phyloP scores from a whole-genome alignment of 768 basidiomycete genomes.

The Xerocomus spinulosus region DNA sequence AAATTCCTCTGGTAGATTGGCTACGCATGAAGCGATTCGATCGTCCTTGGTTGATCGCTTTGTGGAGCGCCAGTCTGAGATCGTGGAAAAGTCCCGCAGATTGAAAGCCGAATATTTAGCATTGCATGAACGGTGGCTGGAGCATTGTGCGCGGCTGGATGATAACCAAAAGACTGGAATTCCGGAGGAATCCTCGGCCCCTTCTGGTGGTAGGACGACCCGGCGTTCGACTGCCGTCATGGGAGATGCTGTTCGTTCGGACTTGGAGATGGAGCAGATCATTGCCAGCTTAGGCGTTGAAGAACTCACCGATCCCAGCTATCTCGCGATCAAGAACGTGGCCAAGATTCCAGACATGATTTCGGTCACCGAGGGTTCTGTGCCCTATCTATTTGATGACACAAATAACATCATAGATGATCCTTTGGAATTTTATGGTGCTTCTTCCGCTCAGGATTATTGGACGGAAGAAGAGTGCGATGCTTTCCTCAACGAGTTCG shows the following conservation, averaged over 20 bases:
- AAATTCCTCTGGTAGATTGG: slow-evolving; percentile 33
- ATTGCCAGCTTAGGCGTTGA: slow-evolving; percentile 91
- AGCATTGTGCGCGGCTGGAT: slow-evolving; percentile 67
- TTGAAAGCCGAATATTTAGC: slow-evolving; percentile 63
- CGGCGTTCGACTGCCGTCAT: slow-evolving; percentile 65
- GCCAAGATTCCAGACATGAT: slow-evolving; percentile 92
- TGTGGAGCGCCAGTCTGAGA: slow-evolving; percentile 43
- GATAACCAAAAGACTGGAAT: slow-evolving; percentile 35
- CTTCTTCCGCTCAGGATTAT: slow-evolving; percentile 67
- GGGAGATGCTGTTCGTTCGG: slow-evolving; percentile 89
- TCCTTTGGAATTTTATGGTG: slow-evolving; percentile 72
- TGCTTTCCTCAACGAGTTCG: slow-evolving; percentile 76
- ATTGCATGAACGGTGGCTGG: slow-evolving; percentile 69
- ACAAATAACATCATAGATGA: slow-evolving; percentile 77
- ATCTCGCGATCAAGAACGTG: slow-evolving; percentile 80
- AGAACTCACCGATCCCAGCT: slow-evolving; percentile 87
- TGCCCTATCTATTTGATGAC: slow-evolving; percentile 73
- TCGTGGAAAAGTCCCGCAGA: slow-evolving; percentile 50
- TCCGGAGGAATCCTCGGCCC: slow-evolving; percentile 36
- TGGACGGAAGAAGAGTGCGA: slow-evolving; percentile 87
- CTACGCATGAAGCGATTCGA: slow-evolving; percentile 38
- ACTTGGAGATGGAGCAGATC: slow-evolving; percentile 96
- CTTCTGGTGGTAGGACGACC: slow-evolving; percentile 56
- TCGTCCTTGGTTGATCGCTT: slow-evolving; percentile 53
- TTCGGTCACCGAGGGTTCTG: slow-evolving; percentile 54